Base-by-base conservation (phyloP, 108 stramenopile species). In the Nitzschia inconspicua region DNA sequence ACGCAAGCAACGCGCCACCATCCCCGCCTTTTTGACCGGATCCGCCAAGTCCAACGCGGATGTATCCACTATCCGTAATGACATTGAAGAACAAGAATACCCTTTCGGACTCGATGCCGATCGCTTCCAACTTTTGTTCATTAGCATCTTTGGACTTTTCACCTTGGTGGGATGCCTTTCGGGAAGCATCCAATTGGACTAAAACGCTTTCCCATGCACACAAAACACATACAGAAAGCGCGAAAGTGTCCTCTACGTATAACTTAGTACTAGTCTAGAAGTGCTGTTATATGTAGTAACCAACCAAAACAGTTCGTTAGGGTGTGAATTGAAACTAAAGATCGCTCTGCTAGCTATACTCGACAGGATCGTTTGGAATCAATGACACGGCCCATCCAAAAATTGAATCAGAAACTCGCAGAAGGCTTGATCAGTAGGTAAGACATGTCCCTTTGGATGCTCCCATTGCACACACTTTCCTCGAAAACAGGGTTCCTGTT, bases 91-190 rank as follows among this genome's bases (percentile, higher is more conserved):
- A 16, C 22, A 54, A 13, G 34, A 22, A 11, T 68, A 57, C 43
- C 43, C 51, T 34, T 77, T 77, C 50, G 76, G 76, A 31, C 66
- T 77, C 19, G 29, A 47, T 25, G 55, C 47, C 20, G 76, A 77
- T 32, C 63, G 76, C 14, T 77, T 77, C 76, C 76, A 77, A 63
- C 76, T 77, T 34, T 60, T 77, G 30, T 77, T 77, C 70, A 71
- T 77, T 65, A 24, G 60, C 59, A 40, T 72, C 31, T 77, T 77
- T 53, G 70, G 70, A 11, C 70, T 77, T 29, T 77, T 77, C 60
- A 62, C 76, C 41, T 66, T 77, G 37, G 76, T 77, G 19, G 76
- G 76, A 63, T 62, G 54, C 40, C 70, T 77, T 39, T 68, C 66
- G 14, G 73, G 73, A 59, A 36, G 9, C 55, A 22, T 72, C 56